Conservation (phyloP, 2,329 filamentous ascomycete species). For the Aspergillus sp. region DNA sequence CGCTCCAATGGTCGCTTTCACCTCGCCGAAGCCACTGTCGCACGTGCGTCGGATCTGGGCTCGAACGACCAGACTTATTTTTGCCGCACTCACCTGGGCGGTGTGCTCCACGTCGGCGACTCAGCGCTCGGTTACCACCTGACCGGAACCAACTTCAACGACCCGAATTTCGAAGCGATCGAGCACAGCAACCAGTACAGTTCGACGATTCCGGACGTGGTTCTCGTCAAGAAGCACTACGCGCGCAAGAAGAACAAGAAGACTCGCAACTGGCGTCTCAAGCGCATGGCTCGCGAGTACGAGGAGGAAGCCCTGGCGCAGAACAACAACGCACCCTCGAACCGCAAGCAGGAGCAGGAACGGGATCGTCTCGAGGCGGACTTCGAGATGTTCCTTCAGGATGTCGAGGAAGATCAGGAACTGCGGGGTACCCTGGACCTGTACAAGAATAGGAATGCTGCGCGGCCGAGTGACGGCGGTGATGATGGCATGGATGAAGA, state of each 20-base stretch:
- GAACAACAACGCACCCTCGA: constrained; percentile 29
- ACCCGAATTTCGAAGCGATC: constrained; percentile 70
- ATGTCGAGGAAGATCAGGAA: constrained; percentile 93
- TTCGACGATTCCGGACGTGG: constrained; percentile 76
- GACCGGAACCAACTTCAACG: constrained; percentile 87
- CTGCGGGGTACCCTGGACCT: constrained; percentile 73
- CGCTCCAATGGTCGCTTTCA: constrained; percentile 70
- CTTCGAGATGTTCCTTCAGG: constrained; percentile 93
- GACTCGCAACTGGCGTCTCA: constrained; percentile 84
- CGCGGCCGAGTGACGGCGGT: constrained; percentile 32
- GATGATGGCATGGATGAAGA: constrained; percentile 49
- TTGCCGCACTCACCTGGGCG: constrained; percentile 80
- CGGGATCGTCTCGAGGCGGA: constrained; percentile 83
- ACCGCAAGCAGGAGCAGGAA: constrained; percentile 53
- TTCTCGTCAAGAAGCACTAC: constrained; percentile 97
- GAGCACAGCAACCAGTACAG: constrained; percentile 69
- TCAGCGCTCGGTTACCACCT: constrained; percentile 92
- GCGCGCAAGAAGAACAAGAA: constrained; percentile 74
- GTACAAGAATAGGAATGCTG: constrained; percentile 60
- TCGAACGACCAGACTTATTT: constrained; percentile 82
- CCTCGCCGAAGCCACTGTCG: constrained; percentile 80
- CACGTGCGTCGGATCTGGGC: constrained; percentile 77
- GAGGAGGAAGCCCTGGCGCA: constrained; percentile 48
- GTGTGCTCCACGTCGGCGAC: constrained; percentile 78
- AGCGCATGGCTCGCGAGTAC: constrained; percentile 85